Evolutionary conservation across 2,329 filamentous ascomycete species (phyloP).

Genomic region (Diplodia sapinea): DNA sequence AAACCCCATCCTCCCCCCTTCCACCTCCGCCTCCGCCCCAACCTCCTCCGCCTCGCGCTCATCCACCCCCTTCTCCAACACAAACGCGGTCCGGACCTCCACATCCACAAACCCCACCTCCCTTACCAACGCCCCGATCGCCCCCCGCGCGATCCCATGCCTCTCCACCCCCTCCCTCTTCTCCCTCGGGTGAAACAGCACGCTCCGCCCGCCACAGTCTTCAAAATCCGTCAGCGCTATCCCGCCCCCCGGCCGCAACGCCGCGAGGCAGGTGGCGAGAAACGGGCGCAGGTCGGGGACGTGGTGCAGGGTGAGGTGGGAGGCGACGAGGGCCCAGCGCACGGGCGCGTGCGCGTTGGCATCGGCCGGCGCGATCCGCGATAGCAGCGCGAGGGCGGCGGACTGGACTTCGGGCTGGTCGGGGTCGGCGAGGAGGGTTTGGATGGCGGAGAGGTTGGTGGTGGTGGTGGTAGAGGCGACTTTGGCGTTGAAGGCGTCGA

Average conservation of each 20-base stretch:
- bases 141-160: conserved; percentile 56
- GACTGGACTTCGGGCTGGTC: conserved; percentile 27
- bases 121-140: conserved; percentile 52
- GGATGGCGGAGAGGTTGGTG: conserved; percentile 55
- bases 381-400: too few species aligned
- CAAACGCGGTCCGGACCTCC: conserved; percentile 55
- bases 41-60: conserved; percentile 50
- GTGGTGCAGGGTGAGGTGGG: conserved; percentile 64
- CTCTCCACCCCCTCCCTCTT: conserved; percentile 62
- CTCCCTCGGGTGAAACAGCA: conserved; percentile 58
- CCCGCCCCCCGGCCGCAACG: conserved; percentile 55
- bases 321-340: conserved; percentile 60
- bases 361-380: too few species aligned
- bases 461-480: conserved; percentile 7
- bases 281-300: conserved; percentile 54
- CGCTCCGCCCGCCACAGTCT: conserved; percentile 58
- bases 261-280: conserved; percentile 55
- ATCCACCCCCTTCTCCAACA: conserved; percentile 55
- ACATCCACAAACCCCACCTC: conserved; percentile 59
- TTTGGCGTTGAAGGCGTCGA: conserved; percentile 57
- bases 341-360: too few species aligned
- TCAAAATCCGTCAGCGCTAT: conserved; percentile 65
- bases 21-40: conserved; percentile 54
- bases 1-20: conserved; percentile 51
- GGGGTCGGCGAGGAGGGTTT: conserved; percentile 56